Base-by-base conservation (phyloP, 1,284 basidiomycete species). In the Melampsora larici-populina region DNA sequence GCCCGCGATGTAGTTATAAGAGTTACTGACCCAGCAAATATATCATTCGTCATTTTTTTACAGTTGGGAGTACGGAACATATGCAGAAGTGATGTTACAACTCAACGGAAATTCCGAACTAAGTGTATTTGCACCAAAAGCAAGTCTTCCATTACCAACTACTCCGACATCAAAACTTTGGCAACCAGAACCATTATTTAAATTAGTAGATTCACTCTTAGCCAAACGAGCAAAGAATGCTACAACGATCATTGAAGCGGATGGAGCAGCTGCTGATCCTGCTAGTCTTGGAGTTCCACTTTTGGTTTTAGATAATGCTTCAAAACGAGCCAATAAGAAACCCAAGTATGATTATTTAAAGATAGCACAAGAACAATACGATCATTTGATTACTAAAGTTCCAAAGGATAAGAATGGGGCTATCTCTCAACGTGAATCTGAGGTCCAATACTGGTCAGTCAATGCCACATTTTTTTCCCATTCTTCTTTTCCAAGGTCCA, bases 281-380 rank as follows among this genome's bases (percentile, higher is more conserved):
- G 89, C 92, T 0, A 90, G 89, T 79, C 87, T 94, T 67, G 93
- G 93, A 0, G 87, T 92, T n/a, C 87, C 90, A 0, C 88, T 94
- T 26, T 84, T 94, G 64, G 83, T 96, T 5, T 55, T 55, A 24
- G 51, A 18, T 15, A 91, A 92, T 0, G 82, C 84, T 65, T 80
- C 36, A 8, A 74, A 78, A 17, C 65, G 77, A 31, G 36, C 9
- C 11, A 70, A 48, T 31, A n/a, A 15, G 79, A 78, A 26, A 62
- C 29, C 58, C 49, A 29, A 0, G 43, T 66, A 66, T n/a, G 29
- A 68, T n/a, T 77, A 69, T 77, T 51, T 43, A n/a, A 64, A 46
- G 51, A 17, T 77, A 31, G 74, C 58, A 1, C 21, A 73, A 18
- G 79, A 72, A 18, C 79, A 82, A 78, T 80, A 84, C 49, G 64